These are phyloP conservation scores for Monilinia fructicola DNA, from an alignment of 2,329 filamentous ascomycete species.

Conservation along the genomic window DNA sequence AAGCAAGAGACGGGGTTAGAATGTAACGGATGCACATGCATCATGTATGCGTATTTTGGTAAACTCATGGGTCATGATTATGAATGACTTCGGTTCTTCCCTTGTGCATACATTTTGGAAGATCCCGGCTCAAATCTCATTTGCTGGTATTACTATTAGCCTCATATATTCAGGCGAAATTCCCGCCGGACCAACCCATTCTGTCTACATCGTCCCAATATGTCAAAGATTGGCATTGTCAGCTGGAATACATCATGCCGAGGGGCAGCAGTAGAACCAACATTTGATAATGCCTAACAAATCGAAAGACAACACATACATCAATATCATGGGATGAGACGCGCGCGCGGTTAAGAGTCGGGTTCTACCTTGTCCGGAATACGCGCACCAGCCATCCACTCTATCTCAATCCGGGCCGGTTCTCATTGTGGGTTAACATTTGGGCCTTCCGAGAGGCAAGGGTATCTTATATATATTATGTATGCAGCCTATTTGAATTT, in stretches of 20 bases:
- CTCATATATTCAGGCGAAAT: conserved; percentile 3
- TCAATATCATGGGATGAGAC: conserved; percentile 2
- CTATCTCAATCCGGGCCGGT: neutral
- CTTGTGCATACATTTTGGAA: neutral
- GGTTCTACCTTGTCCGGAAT: conserved; percentile 1
- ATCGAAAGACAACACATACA: conserved; percentile 15
- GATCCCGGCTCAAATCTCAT: conserved; percentile 2
- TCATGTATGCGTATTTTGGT: conserved; percentile 11
- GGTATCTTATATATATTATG: neutral
- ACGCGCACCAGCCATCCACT: conserved; percentile 3
- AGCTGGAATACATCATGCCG: neutral
- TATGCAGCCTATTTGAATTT: neutral
- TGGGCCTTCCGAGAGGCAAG: neutral
- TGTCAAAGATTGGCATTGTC: conserved; percentile 7
- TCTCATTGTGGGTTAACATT: conserved; percentile 1
- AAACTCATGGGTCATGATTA: conserved; percentile 3
- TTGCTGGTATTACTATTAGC: neutral
- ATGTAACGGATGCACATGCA: conserved; percentile 19
- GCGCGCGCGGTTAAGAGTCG: conserved; percentile 14
- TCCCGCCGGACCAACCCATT: neutral
- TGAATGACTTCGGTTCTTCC: too few relatives aligned
- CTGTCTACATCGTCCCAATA: neutral
- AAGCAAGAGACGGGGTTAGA: conserved; percentile 2
- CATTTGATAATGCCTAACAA: conserved; percentile 13
- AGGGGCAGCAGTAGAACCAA: conserved; percentile 7